These are phyloP conservation scores for Backusella westeae DNA, from an alignment of 192 early-diverging fungal genomes.

Conservation along the genomic window DNA sequence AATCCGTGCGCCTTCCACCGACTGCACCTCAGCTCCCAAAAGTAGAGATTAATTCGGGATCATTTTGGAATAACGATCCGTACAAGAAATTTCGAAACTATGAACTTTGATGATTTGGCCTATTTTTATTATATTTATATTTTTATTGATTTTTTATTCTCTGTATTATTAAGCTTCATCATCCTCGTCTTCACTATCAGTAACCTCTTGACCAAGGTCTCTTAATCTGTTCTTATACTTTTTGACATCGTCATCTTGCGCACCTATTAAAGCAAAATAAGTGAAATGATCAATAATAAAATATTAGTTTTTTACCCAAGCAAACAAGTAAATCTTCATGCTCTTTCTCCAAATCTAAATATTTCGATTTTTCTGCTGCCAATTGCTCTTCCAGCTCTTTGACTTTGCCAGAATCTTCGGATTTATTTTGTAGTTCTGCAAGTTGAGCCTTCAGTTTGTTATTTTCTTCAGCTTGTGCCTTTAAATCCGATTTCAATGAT, in stretches of 20 bases:
- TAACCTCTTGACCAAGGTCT: slow-evolving; percentile 28
- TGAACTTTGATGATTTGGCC: not conserved
- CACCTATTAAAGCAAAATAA: slow-evolving; percentile 25
- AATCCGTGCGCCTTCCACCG: slow-evolving; percentile 4
- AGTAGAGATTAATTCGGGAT: not conserved
- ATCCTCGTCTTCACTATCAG: slow-evolving; percentile 40
- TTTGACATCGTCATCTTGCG: slow-evolving; percentile 35
- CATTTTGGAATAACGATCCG: slow-evolving; percentile 14
- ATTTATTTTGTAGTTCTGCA: not conserved
- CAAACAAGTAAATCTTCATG: slow-evolving; percentile 42
- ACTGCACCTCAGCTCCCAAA: slow-evolving; percentile 7
- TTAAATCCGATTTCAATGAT: not conserved
- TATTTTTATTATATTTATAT: not conserved
- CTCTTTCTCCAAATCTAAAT: slow-evolving; percentile 44
- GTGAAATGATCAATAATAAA: slow-evolving; percentile 21
- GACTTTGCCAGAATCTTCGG: not conserved
- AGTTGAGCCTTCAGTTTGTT: not conserved
- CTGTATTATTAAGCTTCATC: slow-evolving; percentile 30
- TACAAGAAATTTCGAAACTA: slow-evolving; percentile 30
- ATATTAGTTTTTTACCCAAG: slow-evolving; percentile 44
- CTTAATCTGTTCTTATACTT: slow-evolving; percentile 34
- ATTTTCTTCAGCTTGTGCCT: slow-evolving; percentile 5
- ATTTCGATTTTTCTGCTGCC: slow-evolving; percentile 22
- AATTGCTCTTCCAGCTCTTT: slow-evolving; percentile 14
- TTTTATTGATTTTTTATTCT: not conserved